Evolutionary conservation across 1,284 basidiomycete genomes (phyloP), one percentile per base, ranked within the genome.

Genomic region (Schizopora paradoxa): DNA sequence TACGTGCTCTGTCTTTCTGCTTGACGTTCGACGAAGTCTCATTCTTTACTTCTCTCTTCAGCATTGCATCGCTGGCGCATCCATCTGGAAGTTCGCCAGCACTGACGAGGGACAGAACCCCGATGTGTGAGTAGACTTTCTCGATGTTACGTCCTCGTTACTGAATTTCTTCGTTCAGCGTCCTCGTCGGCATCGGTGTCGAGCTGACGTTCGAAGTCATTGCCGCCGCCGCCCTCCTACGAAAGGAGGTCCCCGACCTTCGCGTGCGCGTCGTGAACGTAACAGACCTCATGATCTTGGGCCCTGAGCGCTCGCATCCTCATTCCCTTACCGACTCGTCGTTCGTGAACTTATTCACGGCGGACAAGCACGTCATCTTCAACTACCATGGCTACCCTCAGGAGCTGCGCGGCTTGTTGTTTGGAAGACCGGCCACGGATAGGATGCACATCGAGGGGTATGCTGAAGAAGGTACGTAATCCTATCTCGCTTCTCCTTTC

Each of bases 331-430:
- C 63, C 51, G 69, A 78, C 35, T 73, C 72, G 1, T 76, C 76
- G 42, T 92, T 86, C 59, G 67, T 76, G 27, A 68, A 73, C 18
- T 70, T 91, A 21, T 90, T 92, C 66, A 89, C 87, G 4, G 56
- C 61, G 13, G 78, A 90, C 59, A 76, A 70, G 56, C 76, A 78
- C 0, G 66, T 92, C 35, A 74, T 88, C 58, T 75, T 91, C 67
- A 91, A 90, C 66, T 92, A 88, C 67, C 91, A 93, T 62, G 86
- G 89, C 2, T 91, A 87, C 58, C 79, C 82, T 0, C 72, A 76
- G 34, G 82, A 86, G 59, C 61, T 86, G 39, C 70, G 74, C 56
- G 78, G 80, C 4, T 54, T 86, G 53, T 58, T 86, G 43, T 82
- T 76, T 41, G 82, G 79, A 1, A 66, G 82, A 5, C 69, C 69